Base-by-base conservation (phyloP, 2,329 filamentous ascomycete species). In the Monosporascus sp. region DNA sequence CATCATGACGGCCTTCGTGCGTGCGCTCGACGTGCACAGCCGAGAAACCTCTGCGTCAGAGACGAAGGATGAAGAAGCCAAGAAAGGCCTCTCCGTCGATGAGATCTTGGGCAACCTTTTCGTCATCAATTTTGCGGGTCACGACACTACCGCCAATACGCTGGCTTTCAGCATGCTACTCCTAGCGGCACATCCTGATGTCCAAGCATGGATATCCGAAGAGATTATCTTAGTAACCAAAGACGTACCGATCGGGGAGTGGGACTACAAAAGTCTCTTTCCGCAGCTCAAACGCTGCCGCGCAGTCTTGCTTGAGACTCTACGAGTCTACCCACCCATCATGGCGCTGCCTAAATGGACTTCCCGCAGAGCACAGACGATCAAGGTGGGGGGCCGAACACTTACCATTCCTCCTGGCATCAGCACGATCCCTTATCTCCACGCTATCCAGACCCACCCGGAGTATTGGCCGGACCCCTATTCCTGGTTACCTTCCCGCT, bases 81-180 rank as follows among this genome's bases (percentile, higher is more conserved):
- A 50, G 18, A 57, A 52, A n/a, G 60, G 59, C 1, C 54, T 65
- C 7, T 60, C 57, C 0, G 41, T 59, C 3, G 54, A 61, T 8
- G 61, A 67, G 25, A 58, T 62, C 22, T 60, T 58, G 14, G 63
- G 65, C 2, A 64, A 67, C 25, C 52, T 66, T n/a, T 68, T 67
- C 36, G 57, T 67, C 18, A 56, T 65, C 51, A 66, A 65, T 43
- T 67, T 67, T 15, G 64, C 64, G 2, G 65, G 65, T 20, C 59
- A 67, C 36, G 64, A 67, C 43, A 66, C 65, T 5, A 65, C 63
- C 2, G 63, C 63, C 8, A 59, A 59, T 25, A 58, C 61, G 1
- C 35, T 65, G 11, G 54, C 58, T 4, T 62, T 60, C 18, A 53
- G 46, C 11, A 53, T 63, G 43, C n/a, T 56, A 5, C 56, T 60